phyloP scores from a whole-genome alignment of 805 yeast species.

The Scheffersomyces coipomensis region DNA sequence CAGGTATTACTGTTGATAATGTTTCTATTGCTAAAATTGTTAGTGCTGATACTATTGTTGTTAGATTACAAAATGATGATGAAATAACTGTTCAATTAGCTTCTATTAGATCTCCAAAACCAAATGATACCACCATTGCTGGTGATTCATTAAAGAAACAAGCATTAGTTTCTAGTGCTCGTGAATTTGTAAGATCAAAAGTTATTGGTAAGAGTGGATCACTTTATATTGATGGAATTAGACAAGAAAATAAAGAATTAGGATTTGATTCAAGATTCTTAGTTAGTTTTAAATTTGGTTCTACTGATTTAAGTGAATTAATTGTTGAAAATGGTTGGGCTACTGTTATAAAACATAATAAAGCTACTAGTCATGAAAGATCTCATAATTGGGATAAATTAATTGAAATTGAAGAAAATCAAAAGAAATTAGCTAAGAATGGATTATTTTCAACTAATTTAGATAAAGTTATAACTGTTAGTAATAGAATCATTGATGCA shows the following conservation, averaged over 20 bases:
- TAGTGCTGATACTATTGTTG: constrained; percentile 63
- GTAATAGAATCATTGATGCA: constrained; percentile 72
- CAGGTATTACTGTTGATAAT: constrained; percentile 48
- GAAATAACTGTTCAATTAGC: constrained; percentile 73
- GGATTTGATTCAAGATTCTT: constrained; percentile 64
- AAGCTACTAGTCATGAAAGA: constrained; percentile 64
- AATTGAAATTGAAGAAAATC: constrained; percentile 64
- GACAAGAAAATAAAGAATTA: constrained; percentile 54
- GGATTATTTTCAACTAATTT: constrained; percentile 60
- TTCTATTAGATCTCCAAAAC: constrained; percentile 73
- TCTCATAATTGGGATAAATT: constrained; percentile 77
- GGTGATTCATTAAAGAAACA: constrained; percentile 35
- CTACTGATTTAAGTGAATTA: constrained; percentile 57
- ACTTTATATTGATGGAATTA: constrained; percentile 59
- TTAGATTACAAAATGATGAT: constrained; percentile 48
- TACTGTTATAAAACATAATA: constrained; percentile 73
- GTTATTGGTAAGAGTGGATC: constrained; percentile 71
- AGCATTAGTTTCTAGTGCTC: constrained; percentile 61
- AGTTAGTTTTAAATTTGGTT: constrained; percentile 57
- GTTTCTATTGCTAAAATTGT: constrained; percentile 62
- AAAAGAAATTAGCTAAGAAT: constrained; percentile 48
- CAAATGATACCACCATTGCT: constrained; percentile 51
- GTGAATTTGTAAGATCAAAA: constrained; percentile 68
- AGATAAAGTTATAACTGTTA: constrained; percentile 49
- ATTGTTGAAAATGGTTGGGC: constrained; percentile 70